Conservation (phyloP, 176 grass and related monocot species). For the Guadua angustifolia region DNA sequence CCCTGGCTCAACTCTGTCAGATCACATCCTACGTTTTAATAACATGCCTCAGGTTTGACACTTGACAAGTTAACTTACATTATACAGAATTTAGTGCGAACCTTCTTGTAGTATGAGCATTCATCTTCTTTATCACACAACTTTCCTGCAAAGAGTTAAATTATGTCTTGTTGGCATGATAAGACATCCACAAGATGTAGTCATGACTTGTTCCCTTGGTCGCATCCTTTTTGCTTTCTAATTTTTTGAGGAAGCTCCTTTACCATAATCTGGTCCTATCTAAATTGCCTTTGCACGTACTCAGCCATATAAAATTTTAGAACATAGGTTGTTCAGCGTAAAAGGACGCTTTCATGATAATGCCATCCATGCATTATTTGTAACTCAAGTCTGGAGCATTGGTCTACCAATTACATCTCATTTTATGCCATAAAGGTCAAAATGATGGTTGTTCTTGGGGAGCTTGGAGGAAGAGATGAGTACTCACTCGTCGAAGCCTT, state of each 20-base stretch:
- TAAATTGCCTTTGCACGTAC: background rate
- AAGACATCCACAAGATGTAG: background rate
- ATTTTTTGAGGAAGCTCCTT: constrained; percentile 9
- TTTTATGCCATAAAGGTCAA: constrained; percentile 60
- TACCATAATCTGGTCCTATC: constrained; percentile 27
- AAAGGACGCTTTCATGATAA: constrained; percentile 22
- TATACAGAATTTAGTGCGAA: background rate
- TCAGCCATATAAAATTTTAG: background rate
- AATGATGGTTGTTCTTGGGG: constrained; percentile 99
- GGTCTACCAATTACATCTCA: constrained; percentile 21
- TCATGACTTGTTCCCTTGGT: constrained; percentile 10
- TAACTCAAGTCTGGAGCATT: constrained; percentile 28
- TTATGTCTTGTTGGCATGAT: constrained; percentile 7
- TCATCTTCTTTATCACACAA: background rate
- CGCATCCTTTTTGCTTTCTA: background rate
- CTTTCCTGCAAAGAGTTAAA: background rate
- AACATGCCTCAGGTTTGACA: constrained; percentile 88
- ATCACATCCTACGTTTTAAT: constrained; percentile 95
- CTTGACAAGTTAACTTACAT: constrained; percentile 5
- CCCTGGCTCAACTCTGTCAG: constrained; percentile 94
- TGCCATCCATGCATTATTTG: constrained; percentile 17
- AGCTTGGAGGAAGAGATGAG: constrained; percentile 93
- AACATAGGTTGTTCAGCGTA: constrained; percentile 16
- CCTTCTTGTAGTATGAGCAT: constrained; percentile 6
- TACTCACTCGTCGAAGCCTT: constrained; percentile 96